phyloP scores from a whole-genome alignment of 805 yeast species.

The Candida tallmaniae region DNA sequence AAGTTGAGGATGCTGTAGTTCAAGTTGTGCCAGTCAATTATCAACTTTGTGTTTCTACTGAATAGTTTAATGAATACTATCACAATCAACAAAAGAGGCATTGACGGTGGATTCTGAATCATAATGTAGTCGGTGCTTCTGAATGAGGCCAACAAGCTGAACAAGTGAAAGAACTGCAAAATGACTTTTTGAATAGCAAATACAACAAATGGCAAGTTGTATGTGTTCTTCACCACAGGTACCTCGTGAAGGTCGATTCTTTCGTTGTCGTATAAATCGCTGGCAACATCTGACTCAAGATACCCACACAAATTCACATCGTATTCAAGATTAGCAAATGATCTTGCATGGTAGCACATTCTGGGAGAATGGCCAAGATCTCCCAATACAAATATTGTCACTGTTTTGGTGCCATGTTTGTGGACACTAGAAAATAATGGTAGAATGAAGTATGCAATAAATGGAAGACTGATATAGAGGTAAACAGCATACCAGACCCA shows the following conservation, averaged over 20 bases:
- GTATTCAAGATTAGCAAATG: slow-evolving; percentile 66
- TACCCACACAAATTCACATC: slow-evolving; percentile 86
- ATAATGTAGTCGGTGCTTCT: slow-evolving; percentile 65
- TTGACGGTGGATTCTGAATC: slow-evolving; percentile 89
- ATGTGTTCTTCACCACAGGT: slow-evolving; percentile 32
- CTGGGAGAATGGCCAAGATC: slow-evolving; percentile 95
- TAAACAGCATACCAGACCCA: slow-evolving; percentile 44
- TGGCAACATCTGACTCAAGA: slow-evolving; percentile 51
- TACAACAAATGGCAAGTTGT: slow-evolving; percentile 46
- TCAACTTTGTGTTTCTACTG: slow-evolving; percentile 53
- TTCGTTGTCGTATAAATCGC: slow-evolving; percentile 44
- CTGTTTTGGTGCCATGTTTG: slow-evolving; percentile 30
- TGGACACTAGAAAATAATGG: slow-evolving; percentile 3
- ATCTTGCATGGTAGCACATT: slow-evolving; percentile 83
- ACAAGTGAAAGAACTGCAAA: slow-evolving; percentile 47
- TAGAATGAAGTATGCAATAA: slow-evolving; percentile 14
- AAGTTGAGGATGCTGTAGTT: slow-evolving; percentile 79
- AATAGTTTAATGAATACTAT: slow-evolving; percentile 47
- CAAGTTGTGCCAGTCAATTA: slow-evolving; percentile 96
- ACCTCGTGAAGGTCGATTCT: slow-evolving; percentile 51
- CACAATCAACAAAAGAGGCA: slow-evolving; percentile 71
- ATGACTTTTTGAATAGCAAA: slow-evolving; percentile 59
- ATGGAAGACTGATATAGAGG: slow-evolving; percentile 44
- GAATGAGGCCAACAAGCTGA: slow-evolving; percentile 45
- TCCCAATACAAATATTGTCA: slow-evolving; percentile 81